Conservation (phyloP, 257 asterid genomes). For the Salvia miltiorrhiza region DNA sequence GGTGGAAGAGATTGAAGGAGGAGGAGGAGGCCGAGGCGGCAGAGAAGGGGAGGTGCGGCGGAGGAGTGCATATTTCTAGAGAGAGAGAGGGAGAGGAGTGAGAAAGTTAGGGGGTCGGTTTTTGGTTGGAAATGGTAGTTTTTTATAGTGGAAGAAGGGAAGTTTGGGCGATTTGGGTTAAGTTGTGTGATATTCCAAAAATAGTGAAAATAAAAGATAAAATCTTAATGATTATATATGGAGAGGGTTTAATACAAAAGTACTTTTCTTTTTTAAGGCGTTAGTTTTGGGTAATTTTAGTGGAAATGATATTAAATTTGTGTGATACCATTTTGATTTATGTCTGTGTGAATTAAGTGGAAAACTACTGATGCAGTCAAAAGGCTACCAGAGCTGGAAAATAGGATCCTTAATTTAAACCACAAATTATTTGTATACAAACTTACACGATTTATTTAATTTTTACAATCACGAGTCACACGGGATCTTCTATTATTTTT, state of each 20-base stretch:
- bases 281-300: no score
- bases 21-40: conserved; percentile 17
- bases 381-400: not conserved
- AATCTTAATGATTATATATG: no score
- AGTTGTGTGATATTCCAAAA: no score
- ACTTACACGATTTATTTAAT: not conserved
- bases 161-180: not conserved
- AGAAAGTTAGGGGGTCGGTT: conserved; percentile 22
- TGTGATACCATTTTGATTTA: not conserved
- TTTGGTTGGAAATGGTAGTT: conserved; percentile 12
- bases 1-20: not conserved
- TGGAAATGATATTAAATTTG: not conserved
- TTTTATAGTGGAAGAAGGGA: conserved; percentile 26
- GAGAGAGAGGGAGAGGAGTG: conserved; percentile 12
- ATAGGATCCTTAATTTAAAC: not conserved
- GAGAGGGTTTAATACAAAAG: no score
- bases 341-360: not conserved
- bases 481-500: no score
- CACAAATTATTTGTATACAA: not conserved
- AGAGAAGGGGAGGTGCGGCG: not conserved
- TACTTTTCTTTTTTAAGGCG: no score
- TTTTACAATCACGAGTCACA: no score
- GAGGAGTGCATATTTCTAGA: conserved; percentile 20
- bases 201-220: no score
- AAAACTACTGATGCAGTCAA: not conserved